phyloP scores from a whole-genome alignment of 805 yeast genomes.

The Wickerhamomyces ciferrii region DNA sequence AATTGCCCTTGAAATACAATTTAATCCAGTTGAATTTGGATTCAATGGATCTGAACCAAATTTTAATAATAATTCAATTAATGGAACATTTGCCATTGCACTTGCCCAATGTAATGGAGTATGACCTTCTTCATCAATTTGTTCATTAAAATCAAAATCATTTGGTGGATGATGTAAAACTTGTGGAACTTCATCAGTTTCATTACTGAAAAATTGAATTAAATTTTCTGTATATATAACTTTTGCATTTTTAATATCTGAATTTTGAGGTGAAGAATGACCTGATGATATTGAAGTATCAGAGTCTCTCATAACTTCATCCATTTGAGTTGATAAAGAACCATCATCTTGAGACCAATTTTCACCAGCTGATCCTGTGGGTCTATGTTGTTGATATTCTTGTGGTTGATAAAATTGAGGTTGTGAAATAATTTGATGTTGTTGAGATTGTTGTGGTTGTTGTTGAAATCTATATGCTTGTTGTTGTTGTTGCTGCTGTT shows the following conservation, averaged over 20 bases:
- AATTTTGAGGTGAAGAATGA: conserved; percentile 16
- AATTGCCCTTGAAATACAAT: conserved; percentile 62
- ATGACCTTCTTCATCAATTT: conserved; percentile 77
- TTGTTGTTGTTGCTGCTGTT: conserved; percentile 10
- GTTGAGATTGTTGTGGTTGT: conserved; percentile 21
- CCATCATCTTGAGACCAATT: conserved; percentile 28
- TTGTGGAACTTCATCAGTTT: conserved; percentile 24
- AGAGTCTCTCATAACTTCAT: conserved; percentile 29
- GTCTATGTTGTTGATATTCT: conserved; percentile 20
- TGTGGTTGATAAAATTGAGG: conserved; percentile 1
- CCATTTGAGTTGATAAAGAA: conserved; percentile 21
- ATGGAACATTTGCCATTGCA: conserved; percentile 63
- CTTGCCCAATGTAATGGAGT: conserved; percentile 85
- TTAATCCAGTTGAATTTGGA: conserved; percentile 54
- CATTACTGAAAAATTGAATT: conserved; percentile 44
- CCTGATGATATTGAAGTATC: conserved; percentile 37
- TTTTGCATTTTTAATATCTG: conserved; percentile 18
- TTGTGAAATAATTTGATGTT: neutral
- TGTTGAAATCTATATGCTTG: conserved; percentile 19
- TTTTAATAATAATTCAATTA: conserved; percentile 51
- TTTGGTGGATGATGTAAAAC: conserved; percentile 51
- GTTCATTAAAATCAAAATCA: conserved; percentile 58
- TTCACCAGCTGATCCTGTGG: conserved; percentile 17
- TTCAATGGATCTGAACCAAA: conserved; percentile 58
- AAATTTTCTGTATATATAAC: conserved; percentile 34